Conservation (phyloP, 768 basidiomycete genomes). For the Cubamyces lactineus region DNA sequence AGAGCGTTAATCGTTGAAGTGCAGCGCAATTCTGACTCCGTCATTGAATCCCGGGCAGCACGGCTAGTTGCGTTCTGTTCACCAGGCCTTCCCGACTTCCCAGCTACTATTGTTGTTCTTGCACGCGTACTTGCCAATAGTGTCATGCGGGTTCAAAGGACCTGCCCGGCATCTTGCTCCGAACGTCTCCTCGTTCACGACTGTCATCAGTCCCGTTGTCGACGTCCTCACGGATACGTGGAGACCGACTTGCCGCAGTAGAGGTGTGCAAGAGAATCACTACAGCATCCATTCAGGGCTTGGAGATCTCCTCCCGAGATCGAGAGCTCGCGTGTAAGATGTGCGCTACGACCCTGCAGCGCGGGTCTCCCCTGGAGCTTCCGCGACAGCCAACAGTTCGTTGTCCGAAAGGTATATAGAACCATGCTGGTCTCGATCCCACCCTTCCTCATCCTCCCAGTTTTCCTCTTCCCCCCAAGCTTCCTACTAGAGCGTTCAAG, state of each 20-base stretch:
- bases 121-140: slow-evolving; percentile 7
- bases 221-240: slow-evolving; percentile 22
- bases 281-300: slow-evolving; percentile 24
- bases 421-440: slow-evolving; percentile 12
- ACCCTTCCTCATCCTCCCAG: slow-evolving; percentile 4
- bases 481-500: slow-evolving; percentile 4
- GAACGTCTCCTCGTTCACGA: slow-evolving; percentile 25
- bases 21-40: not conserved
- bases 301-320: slow-evolving; percentile 8
- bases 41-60: slow-evolving; percentile 5
- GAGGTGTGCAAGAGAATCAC: slow-evolving; percentile 9
- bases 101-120: not conserved
- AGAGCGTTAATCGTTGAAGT: not conserved
- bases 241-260: slow-evolving; percentile 26
- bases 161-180: slow-evolving; percentile 16
- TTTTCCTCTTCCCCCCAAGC: slow-evolving; percentile 4
- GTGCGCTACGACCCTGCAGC: slow-evolving; percentile 7
- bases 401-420: slow-evolving; percentile 21
- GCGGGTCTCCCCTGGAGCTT: slow-evolving; percentile 12
- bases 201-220: slow-evolving; percentile 29
- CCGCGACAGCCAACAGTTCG: slow-evolving; percentile 17
- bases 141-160: not conserved
- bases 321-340: slow-evolving; percentile 17
- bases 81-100: not conserved
- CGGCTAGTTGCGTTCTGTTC: not conserved